These are phyloP conservation scores for Globisporangium yorkense DNA, from an alignment of 352 stramenopile genomes.

Conservation along the genomic window DNA sequence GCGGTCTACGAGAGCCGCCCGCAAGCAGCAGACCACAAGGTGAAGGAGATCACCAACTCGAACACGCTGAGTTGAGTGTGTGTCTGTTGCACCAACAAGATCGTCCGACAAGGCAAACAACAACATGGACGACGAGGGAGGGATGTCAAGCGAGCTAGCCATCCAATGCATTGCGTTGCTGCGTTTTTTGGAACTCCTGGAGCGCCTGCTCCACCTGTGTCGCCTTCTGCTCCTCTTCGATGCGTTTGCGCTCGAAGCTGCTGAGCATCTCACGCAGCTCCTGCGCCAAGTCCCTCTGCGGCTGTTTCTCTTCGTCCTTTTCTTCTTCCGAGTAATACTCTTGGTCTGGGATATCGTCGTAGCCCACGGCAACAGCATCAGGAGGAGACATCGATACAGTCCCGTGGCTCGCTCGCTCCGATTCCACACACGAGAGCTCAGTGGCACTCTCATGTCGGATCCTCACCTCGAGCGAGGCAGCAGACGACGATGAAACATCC, in stretches of 20 bases:
- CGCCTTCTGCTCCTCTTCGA: slow-evolving; percentile 62
- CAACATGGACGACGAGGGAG: neutral
- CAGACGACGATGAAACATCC: neutral
- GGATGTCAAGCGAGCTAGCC: neutral
- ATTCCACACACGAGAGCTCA: slow-evolving; percentile 5
- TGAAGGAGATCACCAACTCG: slow-evolving; percentile 40
- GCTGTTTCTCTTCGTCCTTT: slow-evolving; percentile 32
- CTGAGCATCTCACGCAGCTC: slow-evolving; percentile 63
- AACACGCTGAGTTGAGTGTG: slow-evolving; percentile 45
- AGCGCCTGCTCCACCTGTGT: slow-evolving; percentile 39
- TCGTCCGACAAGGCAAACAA: neutral
- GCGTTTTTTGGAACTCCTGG: slow-evolving; percentile 41
- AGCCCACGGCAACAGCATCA: neutral
- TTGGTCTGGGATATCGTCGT: slow-evolving; percentile 2
- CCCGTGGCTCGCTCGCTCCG: neutral
- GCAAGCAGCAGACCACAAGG: slow-evolving; percentile 71
- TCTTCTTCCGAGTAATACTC: slow-evolving; percentile 13
- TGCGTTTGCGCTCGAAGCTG: slow-evolving; percentile 45
- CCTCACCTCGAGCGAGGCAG: neutral
- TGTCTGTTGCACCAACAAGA: neutral
- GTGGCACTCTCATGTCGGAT: slow-evolving; percentile 6
- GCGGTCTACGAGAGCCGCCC: slow-evolving; percentile 79
- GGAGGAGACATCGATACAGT: neutral
- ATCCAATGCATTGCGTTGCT: slow-evolving; percentile 16
- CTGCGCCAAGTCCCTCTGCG: slow-evolving; percentile 30